These are phyloP conservation scores for Pichia sp. DNA, from an alignment of 1,139 yeast species.

Conservation along the genomic window DNA sequence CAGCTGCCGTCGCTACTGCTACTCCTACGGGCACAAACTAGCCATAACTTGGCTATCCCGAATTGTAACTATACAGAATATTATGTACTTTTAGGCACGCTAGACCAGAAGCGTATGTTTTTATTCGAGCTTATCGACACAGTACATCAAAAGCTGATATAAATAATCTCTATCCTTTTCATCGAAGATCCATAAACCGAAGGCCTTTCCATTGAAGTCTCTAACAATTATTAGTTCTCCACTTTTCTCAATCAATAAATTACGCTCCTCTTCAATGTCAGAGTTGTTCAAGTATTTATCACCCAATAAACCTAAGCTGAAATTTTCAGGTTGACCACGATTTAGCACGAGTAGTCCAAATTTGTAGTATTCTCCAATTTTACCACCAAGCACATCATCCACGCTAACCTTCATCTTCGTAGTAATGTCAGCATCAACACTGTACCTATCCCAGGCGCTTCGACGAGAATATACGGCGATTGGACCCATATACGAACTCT, in stretches of 20 bases:
- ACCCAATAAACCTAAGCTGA: constrained; percentile 72
- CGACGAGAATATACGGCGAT: constrained; percentile 59
- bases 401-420: constrained; percentile 11
- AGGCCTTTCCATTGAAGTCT: constrained; percentile 69
- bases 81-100: not conserved
- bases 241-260: constrained; percentile 71
- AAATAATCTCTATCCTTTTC: constrained; percentile 64
- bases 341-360: constrained; percentile 77
- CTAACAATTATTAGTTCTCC: constrained; percentile 77
- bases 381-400: constrained; percentile 9
- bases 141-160: constrained; percentile 47
- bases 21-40: constrained; percentile 3
- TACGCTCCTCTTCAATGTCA: constrained; percentile 40
- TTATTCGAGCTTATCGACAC: constrained; percentile 31
- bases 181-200: constrained; percentile 85
- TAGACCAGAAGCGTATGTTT: not conserved
- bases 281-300: constrained; percentile 33
- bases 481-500: constrained; percentile 74
- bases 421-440: constrained; percentile 6
- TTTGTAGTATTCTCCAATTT: constrained; percentile 41
- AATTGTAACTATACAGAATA: no score
- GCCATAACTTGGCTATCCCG: no score
- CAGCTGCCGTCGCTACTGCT: not conserved
- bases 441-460: constrained; percentile 14
- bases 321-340: constrained; percentile 68